phyloP scores from a whole-genome alignment of 495 filamentous ascomycete genomes.

The Aspergillus coremiiformis region DNA sequence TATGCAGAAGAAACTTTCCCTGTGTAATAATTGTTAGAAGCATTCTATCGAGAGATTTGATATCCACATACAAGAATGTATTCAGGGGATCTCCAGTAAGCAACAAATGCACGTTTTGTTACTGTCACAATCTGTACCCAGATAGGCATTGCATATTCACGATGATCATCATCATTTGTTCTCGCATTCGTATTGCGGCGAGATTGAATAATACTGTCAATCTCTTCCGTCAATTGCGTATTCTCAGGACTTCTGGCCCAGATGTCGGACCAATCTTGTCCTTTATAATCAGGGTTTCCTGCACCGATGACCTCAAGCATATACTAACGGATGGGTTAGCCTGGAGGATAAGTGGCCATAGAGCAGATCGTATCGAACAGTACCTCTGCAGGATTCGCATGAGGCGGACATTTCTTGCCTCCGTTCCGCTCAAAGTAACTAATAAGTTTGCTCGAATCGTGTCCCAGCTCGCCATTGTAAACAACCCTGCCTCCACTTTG shows the following conservation, averaged over 20 bases:
- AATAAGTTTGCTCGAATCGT: constrained; percentile 47
- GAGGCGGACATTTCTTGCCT: constrained; percentile 46
- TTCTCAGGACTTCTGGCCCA: constrained; percentile 47
- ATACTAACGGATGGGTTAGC: constrained; percentile 28
- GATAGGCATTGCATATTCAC: constrained; percentile 57
- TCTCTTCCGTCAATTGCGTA: constrained; percentile 35
- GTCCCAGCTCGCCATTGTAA: constrained; percentile 60
- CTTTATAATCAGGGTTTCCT: constrained; percentile 54
- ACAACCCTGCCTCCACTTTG: constrained; percentile 62
- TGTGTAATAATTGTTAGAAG: constrained; percentile 10
- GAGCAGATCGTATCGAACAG: background rate
- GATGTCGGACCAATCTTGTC: constrained; percentile 54
- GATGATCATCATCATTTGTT: constrained; percentile 32
- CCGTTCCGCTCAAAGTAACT: constrained; percentile 60
- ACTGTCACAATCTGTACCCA: constrained; percentile 42
- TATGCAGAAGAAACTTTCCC: constrained; percentile 55
- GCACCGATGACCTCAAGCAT: constrained; percentile 63
- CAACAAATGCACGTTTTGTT: constrained; percentile 45
- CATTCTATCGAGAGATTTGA: background rate
- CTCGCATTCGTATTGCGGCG: constrained; percentile 25
- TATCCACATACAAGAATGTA: constrained; percentile 42
- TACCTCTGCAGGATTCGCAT: constrained; percentile 57
- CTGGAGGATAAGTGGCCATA: too few relatives aligned
- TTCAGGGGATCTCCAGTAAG: constrained; percentile 54
- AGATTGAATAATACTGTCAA: constrained; percentile 38